Percentiles rank a stretch among this genome's conserved stretches.
These are phyloP conservation scores for Acanthamoeba royreba DNA, from an alignment of 208 protist genomes.

Conservation along the genomic window DNA sequence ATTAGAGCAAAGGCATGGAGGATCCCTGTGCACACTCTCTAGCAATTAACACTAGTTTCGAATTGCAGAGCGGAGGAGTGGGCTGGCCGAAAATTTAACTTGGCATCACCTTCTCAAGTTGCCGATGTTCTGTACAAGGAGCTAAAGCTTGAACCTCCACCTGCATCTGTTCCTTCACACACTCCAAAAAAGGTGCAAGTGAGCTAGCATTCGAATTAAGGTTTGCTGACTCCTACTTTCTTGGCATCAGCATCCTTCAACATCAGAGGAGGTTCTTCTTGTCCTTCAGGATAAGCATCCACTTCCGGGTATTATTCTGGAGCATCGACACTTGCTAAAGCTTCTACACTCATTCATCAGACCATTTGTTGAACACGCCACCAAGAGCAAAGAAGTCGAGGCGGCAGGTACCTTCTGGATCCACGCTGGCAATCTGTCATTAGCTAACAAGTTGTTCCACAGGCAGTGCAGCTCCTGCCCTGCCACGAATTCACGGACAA, in stretches of 20 bases:
- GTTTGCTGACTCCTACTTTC: background rate
- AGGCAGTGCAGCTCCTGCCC: background rate
- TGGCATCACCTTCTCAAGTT: background rate
- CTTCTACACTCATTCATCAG: background rate
- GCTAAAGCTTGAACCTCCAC: background rate
- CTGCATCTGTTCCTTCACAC: background rate
- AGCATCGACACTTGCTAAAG: slow-evolving; percentile 31
- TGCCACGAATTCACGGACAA: background rate
- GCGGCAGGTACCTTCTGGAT: background rate
- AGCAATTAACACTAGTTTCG: too few species aligned
- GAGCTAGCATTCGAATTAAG: background rate
- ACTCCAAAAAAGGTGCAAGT: background rate
- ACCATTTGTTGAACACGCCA: background rate
- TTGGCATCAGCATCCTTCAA: background rate
- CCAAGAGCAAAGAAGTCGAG: background rate
- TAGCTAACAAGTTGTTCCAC: background rate
- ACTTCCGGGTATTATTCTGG: slow-evolving; percentile 35
- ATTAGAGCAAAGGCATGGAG: background rate
- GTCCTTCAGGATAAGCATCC: background rate
- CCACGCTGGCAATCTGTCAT: background rate
- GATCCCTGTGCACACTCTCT: too few species aligned
- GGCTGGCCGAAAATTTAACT: background rate
- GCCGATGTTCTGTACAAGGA: slow-evolving; percentile 14
- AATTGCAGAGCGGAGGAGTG: background rate
- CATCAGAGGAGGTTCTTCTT: background rate